Evolutionary conservation across 306 rosid genomes (phyloP).

Genomic region (Dryas alaskensis): DNA sequence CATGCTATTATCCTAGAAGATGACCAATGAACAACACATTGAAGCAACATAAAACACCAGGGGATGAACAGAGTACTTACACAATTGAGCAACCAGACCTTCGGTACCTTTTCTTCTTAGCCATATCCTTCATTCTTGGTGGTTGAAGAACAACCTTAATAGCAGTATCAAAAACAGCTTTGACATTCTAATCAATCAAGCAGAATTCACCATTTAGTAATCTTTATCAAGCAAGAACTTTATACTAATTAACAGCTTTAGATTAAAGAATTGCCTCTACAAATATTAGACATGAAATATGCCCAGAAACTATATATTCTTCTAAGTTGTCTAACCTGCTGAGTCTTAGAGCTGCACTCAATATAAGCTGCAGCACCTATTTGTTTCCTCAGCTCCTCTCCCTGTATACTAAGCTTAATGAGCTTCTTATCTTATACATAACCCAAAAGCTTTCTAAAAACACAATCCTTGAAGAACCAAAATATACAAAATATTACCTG

Average conservation of each 20-base stretch:
- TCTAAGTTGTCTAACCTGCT: constrained; percentile 55
- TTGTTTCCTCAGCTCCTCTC: constrained; percentile 97
- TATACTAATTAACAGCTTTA: neutral
- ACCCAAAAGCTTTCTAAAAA: neutral
- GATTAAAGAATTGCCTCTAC: neutral
- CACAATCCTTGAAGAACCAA: neutral
- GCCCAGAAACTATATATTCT: neutral
- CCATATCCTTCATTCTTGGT: constrained; percentile 81
- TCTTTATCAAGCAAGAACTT: neutral
- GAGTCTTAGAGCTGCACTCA: constrained; percentile 97
- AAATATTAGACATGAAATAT: neutral
- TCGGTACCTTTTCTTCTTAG: constrained; percentile 64
- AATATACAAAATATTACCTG: constrained; percentile 47
- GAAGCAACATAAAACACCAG: constrained; percentile 9
- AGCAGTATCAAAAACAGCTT: constrained; percentile 91
- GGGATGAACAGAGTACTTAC: constrained; percentile 51
- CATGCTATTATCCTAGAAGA: neutral
- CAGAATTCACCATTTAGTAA: neutral
- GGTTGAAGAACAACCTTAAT: constrained; percentile 99
- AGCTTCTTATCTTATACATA: constrained; percentile 17
- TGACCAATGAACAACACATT: neutral
- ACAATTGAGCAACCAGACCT: constrained; percentile 73
- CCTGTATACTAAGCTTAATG: constrained; percentile 43
- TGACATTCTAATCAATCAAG: constrained; percentile 72
- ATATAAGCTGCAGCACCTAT: constrained; percentile 95